phyloP scores from a whole-genome alignment of 169 alveolate species.

The Cyclospora cayetanensis region DNA sequence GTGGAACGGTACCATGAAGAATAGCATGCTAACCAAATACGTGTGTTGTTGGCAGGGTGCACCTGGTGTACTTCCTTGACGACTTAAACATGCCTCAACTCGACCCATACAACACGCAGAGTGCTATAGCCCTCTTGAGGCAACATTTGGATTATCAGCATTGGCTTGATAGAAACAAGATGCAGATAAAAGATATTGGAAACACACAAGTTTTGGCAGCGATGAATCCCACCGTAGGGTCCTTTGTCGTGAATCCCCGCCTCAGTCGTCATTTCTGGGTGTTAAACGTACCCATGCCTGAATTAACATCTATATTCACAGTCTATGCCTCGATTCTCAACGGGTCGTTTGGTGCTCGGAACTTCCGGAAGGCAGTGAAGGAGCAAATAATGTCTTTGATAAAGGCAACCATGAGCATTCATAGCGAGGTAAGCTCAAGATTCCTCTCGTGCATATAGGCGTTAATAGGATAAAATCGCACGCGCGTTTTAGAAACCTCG shows the following conservation, averaged over 20 bases:
- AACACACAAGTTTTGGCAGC: constrained; percentile 93
- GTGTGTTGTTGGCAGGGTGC: constrained; percentile 83
- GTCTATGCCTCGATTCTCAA: constrained; percentile 93
- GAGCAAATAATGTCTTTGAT: constrained; percentile 91
- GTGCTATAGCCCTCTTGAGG: constrained; percentile 93
- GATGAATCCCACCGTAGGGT: constrained; percentile 96
- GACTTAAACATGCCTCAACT: constrained; percentile 96
- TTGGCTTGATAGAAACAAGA: constrained; percentile 92
- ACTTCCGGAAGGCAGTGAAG: constrained; percentile 90
- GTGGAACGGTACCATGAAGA: no score
- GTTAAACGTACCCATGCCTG: constrained; percentile 95
- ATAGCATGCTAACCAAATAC: no score
- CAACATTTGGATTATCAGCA: constrained; percentile 94
- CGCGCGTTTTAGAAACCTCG: neutral
- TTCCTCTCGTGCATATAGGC: no score
- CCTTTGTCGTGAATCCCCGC: constrained; percentile 93
- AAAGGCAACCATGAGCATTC: constrained; percentile 92
- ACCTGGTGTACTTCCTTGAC: constrained; percentile 94
- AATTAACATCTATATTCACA: constrained; percentile 90
- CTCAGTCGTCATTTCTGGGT: constrained; percentile 96
- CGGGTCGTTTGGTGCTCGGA: constrained; percentile 88
- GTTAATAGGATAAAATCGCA: no score
- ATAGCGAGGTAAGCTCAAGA: constrained; percentile 89
- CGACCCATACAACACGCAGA: constrained; percentile 95
- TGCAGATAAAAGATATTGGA: constrained; percentile 92